Evolutionary conservation across 176 grass and related monocot species (phyloP).

Genomic region (Echinochloa phyllopogon): DNA sequence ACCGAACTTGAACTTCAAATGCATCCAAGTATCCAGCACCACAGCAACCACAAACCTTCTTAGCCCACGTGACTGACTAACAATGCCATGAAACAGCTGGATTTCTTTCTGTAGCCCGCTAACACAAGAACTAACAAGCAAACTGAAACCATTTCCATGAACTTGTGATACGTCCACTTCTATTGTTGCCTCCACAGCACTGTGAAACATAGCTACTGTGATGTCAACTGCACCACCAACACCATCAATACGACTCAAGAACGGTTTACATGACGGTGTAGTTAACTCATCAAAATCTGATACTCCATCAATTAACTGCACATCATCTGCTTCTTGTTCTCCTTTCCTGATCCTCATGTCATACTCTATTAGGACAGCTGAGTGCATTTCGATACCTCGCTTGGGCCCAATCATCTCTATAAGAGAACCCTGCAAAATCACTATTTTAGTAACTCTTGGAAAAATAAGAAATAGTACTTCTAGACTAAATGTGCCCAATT

Average conservation of each 20-base stretch:
- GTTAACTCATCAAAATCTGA: not conserved
- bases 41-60: not conserved
- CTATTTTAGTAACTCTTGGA: not conserved
- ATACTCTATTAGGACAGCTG: not conserved
- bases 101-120: not conserved
- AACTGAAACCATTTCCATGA: not conserved
- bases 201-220: not conserved
- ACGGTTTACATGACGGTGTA: not conserved
- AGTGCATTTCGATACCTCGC: not conserved
- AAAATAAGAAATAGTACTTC: not conserved
- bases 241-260: conserved; percentile 7
- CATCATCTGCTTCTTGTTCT: not conserved
- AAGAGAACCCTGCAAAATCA: not conserved
- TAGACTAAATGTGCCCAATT: not conserved
- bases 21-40: not conserved
- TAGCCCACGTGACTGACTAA: not conserved
- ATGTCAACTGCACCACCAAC: conserved; percentile 15
- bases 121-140: not conserved
- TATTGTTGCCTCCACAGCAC: not conserved
- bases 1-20: conserved; percentile 14
- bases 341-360: conserved; percentile 5
- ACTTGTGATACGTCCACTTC: not conserved
- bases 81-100: not conserved
- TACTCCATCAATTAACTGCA: not conserved
- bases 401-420: conserved; percentile 20